These are phyloP conservation scores for Steccherinum ochraceum DNA, from an alignment of 768 basidiomycete species.

Conservation along the genomic window DNA sequence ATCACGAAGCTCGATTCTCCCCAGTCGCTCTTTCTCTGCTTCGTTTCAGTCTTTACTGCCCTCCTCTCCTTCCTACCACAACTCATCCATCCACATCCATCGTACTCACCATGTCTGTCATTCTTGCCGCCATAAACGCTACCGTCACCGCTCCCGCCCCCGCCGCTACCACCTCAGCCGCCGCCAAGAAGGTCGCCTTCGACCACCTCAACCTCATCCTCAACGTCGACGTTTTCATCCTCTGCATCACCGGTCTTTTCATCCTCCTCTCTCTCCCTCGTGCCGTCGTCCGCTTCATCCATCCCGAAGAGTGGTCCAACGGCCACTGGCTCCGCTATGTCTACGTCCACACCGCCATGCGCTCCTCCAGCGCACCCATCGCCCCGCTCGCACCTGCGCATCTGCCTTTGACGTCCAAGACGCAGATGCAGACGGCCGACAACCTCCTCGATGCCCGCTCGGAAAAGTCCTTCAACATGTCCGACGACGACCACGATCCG, in stretches of 20 bases:
- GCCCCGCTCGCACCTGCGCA: neutral
- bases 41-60: too few species aligned
- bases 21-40: too few species aligned
- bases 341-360: neutral
- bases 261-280: constrained; percentile 19
- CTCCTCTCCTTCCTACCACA: too few species aligned
- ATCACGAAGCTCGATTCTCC: too few species aligned
- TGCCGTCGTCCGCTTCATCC: constrained; percentile 14
- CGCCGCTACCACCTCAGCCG: neutral
- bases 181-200: constrained; percentile 7
- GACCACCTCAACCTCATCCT: constrained; percentile 15
- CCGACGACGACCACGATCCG: constrained; percentile 4
- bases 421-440: neutral
- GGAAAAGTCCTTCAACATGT: neutral
- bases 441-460: neutral
- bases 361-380: neutral
- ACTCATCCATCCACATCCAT: too few species aligned
- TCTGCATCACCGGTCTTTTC: constrained; percentile 16
- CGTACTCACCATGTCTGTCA: too few species aligned
- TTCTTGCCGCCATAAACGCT: neutral
- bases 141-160: neutral
- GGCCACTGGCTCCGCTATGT: constrained; percentile 13
- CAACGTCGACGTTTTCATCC: constrained; percentile 16
- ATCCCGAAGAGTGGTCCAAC: constrained; percentile 9
- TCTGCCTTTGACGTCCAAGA: neutral